phyloP scores from a whole-genome alignment of 495 filamentous ascomycete genomes.

The Schizothecium vesticola region DNA sequence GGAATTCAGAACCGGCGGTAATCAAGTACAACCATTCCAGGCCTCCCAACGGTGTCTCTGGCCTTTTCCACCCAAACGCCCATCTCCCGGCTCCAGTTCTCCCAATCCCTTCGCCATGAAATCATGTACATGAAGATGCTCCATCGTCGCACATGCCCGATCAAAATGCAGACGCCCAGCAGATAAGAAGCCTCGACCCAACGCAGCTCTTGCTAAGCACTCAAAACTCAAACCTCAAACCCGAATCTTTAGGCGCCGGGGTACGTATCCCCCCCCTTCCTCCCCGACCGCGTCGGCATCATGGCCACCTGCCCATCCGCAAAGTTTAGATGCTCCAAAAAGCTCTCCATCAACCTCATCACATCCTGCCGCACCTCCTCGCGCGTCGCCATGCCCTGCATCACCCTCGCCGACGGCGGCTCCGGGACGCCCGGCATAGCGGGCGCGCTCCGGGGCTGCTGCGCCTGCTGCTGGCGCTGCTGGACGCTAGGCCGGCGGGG shows the following conservation, averaged over 20 bases:
- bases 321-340: constrained; percentile 40
- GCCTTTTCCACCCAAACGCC: neutral
- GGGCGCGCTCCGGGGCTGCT: constrained; percentile 15
- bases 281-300: constrained; percentile 25
- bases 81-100: neutral
- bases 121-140: neutral
- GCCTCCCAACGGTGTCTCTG: neutral
- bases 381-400: constrained; percentile 46
- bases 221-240: no score
- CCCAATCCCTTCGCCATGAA: neutral
- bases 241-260: no score
- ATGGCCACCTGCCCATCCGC: constrained; percentile 22
- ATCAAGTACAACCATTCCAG: neutral
- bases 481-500: constrained; percentile 8
- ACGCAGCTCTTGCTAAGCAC: neutral
- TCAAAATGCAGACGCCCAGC: neutral
- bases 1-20: neutral
- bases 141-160: neutral
- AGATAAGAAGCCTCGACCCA: neutral
- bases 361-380: constrained; percentile 52
- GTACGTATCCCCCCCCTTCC: neutral
- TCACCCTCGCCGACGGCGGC: constrained; percentile 44
- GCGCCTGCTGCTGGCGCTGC: constrained; percentile 14
- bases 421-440: constrained; percentile 32
- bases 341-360: constrained; percentile 44